phyloP scores from a whole-genome alignment of 495 filamentous ascomycete species.

The Tuber umbilicatum region DNA sequence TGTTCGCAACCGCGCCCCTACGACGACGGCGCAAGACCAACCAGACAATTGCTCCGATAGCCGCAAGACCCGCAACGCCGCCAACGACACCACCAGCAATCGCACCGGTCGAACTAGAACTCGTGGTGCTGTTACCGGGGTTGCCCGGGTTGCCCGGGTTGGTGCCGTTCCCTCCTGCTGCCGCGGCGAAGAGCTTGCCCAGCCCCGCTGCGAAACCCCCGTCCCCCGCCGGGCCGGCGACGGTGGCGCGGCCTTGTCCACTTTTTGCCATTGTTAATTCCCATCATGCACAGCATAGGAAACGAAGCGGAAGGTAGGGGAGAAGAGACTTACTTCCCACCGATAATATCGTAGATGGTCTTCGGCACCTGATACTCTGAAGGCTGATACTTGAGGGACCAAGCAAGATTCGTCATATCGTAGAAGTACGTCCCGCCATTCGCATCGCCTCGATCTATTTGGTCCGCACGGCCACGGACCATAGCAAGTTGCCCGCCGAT shows the following conservation, averaged over 20 bases:
- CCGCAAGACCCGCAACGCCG: conserved; percentile 22
- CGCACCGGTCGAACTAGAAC: conserved; percentile 27
- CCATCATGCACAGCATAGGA: background rate
- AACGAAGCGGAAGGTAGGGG: background rate
- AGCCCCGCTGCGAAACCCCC: conserved; percentile 7
- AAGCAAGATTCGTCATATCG: background rate
- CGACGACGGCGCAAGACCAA: conserved; percentile 18
- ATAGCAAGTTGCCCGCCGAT: background rate
- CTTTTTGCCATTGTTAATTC: conserved; percentile 12
- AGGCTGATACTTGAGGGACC: background rate
- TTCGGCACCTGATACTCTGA: conserved; percentile 17
- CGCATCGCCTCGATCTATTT: background rate
- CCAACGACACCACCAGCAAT: conserved; percentile 40
- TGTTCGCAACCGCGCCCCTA: background rate
- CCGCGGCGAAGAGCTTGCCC: conserved; percentile 10
- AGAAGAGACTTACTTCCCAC: conserved; percentile 19
- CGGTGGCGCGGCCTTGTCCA: conserved; percentile 12
- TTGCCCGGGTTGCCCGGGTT: too few relatives aligned
- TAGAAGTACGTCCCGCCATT: background rate
- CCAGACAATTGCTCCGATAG: conserved; percentile 14
- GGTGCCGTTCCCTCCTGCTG: background rate
- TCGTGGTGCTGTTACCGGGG: background rate
- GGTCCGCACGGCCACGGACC: background rate
- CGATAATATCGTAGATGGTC: conserved; percentile 11
- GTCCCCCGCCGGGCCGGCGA: background rate